phyloP scores from a whole-genome alignment of 2,329 filamentous ascomycete genomes.

The Arthrobotrys musiformis region DNA sequence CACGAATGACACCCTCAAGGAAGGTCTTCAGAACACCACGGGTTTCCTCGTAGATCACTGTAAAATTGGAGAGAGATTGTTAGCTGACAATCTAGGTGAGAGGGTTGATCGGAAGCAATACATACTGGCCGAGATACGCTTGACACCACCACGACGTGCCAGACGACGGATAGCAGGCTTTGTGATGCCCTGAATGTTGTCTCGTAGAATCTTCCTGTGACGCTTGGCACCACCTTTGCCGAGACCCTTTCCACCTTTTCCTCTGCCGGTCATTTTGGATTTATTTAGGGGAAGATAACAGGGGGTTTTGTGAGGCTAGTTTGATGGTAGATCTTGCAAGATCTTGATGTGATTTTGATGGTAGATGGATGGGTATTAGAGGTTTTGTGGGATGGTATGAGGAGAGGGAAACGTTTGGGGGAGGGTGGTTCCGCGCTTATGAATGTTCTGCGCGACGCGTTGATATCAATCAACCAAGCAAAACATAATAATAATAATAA shows the following conservation, averaged over 20 bases:
- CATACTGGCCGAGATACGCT: slow-evolving; percentile 90
- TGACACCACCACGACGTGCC: slow-evolving; percentile 98
- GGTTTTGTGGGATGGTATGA: no score
- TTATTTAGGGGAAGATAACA: neutral
- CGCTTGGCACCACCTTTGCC: slow-evolving; percentile 99
- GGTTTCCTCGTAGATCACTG: slow-evolving; percentile 83
- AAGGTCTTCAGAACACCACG: slow-evolving; percentile 81
- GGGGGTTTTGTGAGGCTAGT: neutral
- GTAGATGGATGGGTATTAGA: neutral
- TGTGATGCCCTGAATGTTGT: slow-evolving; percentile 99
- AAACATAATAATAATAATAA: neutral
- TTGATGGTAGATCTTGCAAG: neutral
- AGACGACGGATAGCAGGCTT: slow-evolving; percentile 99
- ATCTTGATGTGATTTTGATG: neutral
- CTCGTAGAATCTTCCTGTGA: slow-evolving; percentile 98
- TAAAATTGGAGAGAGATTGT: neutral
- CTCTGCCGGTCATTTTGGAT: slow-evolving; percentile 62
- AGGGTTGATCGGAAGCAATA: slow-evolving; percentile 65
- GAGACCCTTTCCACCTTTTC: slow-evolving; percentile 96
- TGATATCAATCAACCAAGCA: slow-evolving; percentile 43
- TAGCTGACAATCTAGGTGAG: slow-evolving; percentile 58
- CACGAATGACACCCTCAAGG: slow-evolving; percentile 80
- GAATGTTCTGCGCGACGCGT: slow-evolving; percentile 48
- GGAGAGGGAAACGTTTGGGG: neutral
- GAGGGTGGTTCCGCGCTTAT: slow-evolving; percentile 33